Conservation (phyloP, 805 yeast species). For the Zygosaccharomyces rouxii region DNA sequence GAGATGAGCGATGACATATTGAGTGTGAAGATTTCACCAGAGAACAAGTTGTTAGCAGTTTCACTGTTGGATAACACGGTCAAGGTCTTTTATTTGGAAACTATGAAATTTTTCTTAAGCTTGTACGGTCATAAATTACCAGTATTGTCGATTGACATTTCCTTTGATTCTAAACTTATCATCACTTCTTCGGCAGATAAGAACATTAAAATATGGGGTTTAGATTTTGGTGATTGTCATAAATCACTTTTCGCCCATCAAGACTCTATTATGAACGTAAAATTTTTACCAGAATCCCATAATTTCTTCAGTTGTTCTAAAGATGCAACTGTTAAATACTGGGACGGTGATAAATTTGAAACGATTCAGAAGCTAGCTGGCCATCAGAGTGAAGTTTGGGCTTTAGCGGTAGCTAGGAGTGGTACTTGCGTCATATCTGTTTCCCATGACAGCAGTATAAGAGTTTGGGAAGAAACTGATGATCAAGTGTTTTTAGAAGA, state of each 20-base stretch:
- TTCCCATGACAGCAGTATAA: conserved; percentile 88
- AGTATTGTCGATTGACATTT: conserved; percentile 86
- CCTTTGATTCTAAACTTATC: conserved; percentile 79
- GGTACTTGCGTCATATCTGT: conserved; percentile 74
- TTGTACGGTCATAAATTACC: conserved; percentile 96
- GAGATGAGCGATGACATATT: conserved; percentile 85
- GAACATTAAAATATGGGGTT: conserved; percentile 96
- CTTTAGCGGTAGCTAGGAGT: conserved; percentile 66
- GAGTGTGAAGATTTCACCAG: conserved; percentile 75
- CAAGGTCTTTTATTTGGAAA: conserved; percentile 83
- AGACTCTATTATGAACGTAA: conserved; percentile 87
- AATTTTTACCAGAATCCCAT: conserved; percentile 79
- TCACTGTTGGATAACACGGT: conserved; percentile 92
- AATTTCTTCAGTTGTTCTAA: conserved; percentile 87
- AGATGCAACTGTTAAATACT: conserved; percentile 84
- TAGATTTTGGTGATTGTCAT: conserved; percentile 98
- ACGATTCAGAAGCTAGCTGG: conserved; percentile 82
- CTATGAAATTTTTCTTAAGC: conserved; percentile 81
- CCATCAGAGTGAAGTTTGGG: conserved; percentile 94
- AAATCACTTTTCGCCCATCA: conserved; percentile 95
- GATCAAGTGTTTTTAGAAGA: conserved; percentile 97
- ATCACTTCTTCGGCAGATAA: conserved; percentile 96
- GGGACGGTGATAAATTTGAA: conserved; percentile 98
- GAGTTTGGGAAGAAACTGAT: conserved; percentile 91
- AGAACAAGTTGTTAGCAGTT: conserved; percentile 69